Evolutionary conservation across 805 yeast species (phyloP).

Genomic region (Soucietia sequanensis): DNA sequence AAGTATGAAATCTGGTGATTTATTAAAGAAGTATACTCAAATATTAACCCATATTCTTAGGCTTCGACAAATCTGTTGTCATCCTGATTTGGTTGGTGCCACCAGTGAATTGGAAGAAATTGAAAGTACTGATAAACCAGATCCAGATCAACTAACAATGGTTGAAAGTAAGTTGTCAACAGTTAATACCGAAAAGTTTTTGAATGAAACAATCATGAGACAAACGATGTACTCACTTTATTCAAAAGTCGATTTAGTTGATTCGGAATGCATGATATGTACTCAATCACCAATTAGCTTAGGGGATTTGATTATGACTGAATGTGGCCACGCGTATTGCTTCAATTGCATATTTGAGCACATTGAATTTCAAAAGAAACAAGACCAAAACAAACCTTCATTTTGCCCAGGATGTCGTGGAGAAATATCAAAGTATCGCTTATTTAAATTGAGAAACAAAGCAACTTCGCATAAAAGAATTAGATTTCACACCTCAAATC

Average conservation of each 20-base stretch:
- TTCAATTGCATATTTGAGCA: slow-evolving; percentile 70
- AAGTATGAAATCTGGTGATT: slow-evolving; percentile 61
- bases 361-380: slow-evolving; percentile 61
- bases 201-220: background rate
- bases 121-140: slow-evolving; percentile 8
- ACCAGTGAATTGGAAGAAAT: slow-evolving; percentile 51
- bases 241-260: slow-evolving; percentile 30
- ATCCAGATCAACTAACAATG: slow-evolving; percentile 13
- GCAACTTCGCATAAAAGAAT: slow-evolving; percentile 23
- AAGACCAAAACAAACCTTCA: slow-evolving; percentile 34
- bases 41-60: slow-evolving; percentile 82
- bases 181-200: slow-evolving; percentile 1
- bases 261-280: slow-evolving; percentile 83
- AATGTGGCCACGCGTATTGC: slow-evolving; percentile 83
- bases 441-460: slow-evolving; percentile 43
- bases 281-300: slow-evolving; percentile 61
- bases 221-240: slow-evolving; percentile 26
- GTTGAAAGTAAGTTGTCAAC: slow-evolving; percentile 20
- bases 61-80: slow-evolving; percentile 87
- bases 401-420: slow-evolving; percentile 79
- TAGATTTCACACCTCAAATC: slow-evolving; percentile 19
- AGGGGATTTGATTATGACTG: slow-evolving; percentile 57
- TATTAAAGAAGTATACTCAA: slow-evolving; percentile 71
- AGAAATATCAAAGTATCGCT: slow-evolving; percentile 46
- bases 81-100: slow-evolving; percentile 60